Base-by-base conservation (phyloP, 148 eudicot species). In the Camellia lanceoleosa region DNA sequence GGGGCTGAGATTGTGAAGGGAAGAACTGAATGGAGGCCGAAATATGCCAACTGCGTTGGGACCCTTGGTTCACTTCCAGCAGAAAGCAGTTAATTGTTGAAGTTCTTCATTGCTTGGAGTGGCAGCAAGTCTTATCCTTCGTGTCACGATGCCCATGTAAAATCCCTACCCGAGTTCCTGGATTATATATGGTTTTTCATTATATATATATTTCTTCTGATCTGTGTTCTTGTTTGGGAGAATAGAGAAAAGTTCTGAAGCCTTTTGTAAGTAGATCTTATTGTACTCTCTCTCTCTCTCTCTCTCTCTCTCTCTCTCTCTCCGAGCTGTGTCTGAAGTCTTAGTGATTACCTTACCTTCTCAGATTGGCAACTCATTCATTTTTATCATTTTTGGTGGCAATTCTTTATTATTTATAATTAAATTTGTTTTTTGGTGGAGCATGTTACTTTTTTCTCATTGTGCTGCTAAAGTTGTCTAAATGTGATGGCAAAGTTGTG, bases 11-110 rank as follows among this genome's bases (percentile, higher is more conserved):
- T 96, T 55, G 86, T 96, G 41, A 89, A 94, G 87, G 95, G 87
- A 51, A 84, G 97, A 81, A 93, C 95, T 43, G 85, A 86, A 74
- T 96, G 99, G 99, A 87, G 97, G 88, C 98, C 98, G 2, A 96
- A 92, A 80, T 82, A 76, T 62, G 87, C 83, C 68, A 84, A 88
- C 55, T 82, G 75, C 81, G 79, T 86, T 13, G 88, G 87, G 44
- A 85, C 80, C 54, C 38, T 86, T 51, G 84, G 75, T 79, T 85
- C 80, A 64, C 80, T 78, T 72, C 85, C 90, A 4, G 80, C 80
- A 3, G 83, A 78, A 75, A 88, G 78, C 71, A 80, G 89, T 49
- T 88, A 80, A 46, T n/a, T 65, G 10, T 38, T 71, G 55, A 20
- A 44, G 65, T 78, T 55, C 43, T 42, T 77, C 1, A 5, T 61